These are phyloP conservation scores for Kokia cookei DNA, from an alignment of 441 rosid species.

Conservation along the genomic window DNA sequence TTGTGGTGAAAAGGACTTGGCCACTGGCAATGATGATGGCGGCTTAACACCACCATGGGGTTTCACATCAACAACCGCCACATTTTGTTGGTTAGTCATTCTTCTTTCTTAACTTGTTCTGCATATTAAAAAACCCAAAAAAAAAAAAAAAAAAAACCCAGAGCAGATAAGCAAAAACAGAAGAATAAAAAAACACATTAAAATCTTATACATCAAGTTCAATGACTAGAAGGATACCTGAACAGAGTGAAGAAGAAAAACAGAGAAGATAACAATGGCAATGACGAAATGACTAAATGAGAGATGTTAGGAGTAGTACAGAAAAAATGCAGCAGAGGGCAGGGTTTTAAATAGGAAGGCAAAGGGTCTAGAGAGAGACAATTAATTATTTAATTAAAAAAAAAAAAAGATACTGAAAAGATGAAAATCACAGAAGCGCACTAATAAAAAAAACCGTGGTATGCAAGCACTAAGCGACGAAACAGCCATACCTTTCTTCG, in stretches of 20 bases:
- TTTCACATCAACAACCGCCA: slow-evolving; percentile 29
- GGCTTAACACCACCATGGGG: slow-evolving; percentile 22
- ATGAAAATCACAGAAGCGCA: slow-evolving; percentile 32
- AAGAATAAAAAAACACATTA: too few relatives aligned
- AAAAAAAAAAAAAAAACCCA: neutral
- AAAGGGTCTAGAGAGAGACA: neutral
- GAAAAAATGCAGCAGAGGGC: neutral
- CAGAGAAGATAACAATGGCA: slow-evolving; percentile 7
- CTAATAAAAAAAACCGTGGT: slow-evolving; percentile 13
- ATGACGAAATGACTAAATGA: too few relatives aligned
- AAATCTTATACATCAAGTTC: neutral
- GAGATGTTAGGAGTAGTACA: neutral
- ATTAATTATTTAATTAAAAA: too few relatives aligned
- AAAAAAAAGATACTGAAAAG: slow-evolving; percentile 1
- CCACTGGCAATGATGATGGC: slow-evolving; percentile 22
- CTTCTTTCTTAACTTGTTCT: neutral
- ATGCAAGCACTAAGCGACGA: slow-evolving; percentile 26
- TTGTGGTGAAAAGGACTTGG: neutral
- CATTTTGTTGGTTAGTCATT: slow-evolving; percentile 54
- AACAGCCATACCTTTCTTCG: slow-evolving; percentile 25
- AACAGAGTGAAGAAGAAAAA: neutral
- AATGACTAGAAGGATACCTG: neutral
- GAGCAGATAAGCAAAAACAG: neutral
- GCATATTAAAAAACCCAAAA: neutral
- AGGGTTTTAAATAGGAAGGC: neutral